A percentile compares a stretch with the other conserved stretches of the same genome.
These are phyloP conservation scores for Mycosphaerella sp. DNA, from an alignment of 2,329 filamentous ascomycete species.

Conservation along the genomic window DNA sequence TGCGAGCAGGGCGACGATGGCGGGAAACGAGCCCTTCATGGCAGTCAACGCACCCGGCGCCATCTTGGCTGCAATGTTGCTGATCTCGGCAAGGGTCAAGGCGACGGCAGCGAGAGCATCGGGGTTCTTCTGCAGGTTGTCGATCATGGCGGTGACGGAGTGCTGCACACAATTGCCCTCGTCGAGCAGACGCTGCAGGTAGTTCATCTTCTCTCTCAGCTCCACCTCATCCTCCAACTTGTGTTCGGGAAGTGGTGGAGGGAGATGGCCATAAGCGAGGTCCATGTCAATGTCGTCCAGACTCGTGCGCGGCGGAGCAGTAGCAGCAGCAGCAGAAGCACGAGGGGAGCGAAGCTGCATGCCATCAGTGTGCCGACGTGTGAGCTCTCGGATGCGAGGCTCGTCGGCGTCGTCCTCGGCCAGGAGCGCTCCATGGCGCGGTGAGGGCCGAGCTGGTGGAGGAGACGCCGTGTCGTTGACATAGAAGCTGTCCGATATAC, in stretches of 20 bases:
- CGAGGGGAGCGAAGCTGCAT: slow-evolving; percentile 16
- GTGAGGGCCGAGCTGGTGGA: slow-evolving; percentile 25
- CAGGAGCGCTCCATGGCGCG: slow-evolving; percentile 25
- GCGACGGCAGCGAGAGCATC: slow-evolving; percentile 92
- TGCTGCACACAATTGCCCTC: slow-evolving; percentile 87
- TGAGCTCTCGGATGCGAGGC: slow-evolving; percentile 36
- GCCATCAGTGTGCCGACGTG: slow-evolving; percentile 40
- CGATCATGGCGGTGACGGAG: slow-evolving; percentile 73
- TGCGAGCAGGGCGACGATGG: slow-evolving; percentile 76
- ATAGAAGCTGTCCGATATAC: slow-evolving; percentile 43
- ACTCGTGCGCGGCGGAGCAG: slow-evolving; percentile 34
- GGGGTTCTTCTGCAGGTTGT: slow-evolving; percentile 71
- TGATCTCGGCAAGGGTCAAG: slow-evolving; percentile 85
- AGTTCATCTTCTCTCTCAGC: slow-evolving; percentile 53
- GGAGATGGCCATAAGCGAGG: slow-evolving; percentile 79
- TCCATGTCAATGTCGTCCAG: slow-evolving; percentile 70
- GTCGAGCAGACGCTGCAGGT: slow-evolving; percentile 69
- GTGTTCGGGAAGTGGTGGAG: slow-evolving; percentile 55
- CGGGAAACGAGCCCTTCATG: slow-evolving; percentile 74
- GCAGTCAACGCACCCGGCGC: slow-evolving; percentile 69
- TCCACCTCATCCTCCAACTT: slow-evolving; percentile 31
- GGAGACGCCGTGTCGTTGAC: slow-evolving; percentile 33
- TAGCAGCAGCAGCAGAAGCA: neutral
- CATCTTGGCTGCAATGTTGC: slow-evolving; percentile 72
- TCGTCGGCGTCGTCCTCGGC: slow-evolving; percentile 24